phyloP scores from a whole-genome alignment of 2,329 filamentous ascomycete genomes.

The Microcyclospora pomicola region DNA sequence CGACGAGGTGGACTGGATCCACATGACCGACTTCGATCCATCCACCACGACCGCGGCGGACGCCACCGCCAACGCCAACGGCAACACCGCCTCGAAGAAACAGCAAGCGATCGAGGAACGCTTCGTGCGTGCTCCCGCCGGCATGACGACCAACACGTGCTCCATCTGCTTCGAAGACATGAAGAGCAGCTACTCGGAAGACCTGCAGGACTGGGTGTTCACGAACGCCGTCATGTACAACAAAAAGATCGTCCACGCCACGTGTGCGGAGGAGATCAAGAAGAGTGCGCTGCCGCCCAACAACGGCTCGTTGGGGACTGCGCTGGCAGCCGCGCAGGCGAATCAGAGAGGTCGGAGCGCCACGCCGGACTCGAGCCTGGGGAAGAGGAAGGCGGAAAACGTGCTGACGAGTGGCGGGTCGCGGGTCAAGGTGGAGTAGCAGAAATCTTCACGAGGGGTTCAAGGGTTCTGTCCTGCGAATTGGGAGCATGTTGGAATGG shows the following conservation, averaged over 20 bases:
- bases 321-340: conserved; percentile 9
- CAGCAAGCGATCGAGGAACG: conserved; percentile 48
- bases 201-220: conserved; percentile 95
- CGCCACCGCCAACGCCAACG: conserved; percentile 27
- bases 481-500: too few species aligned
- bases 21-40: conserved; percentile 67
- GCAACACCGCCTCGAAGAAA: conserved; percentile 26
- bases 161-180: conserved; percentile 95
- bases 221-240: conserved; percentile 72
- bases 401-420: too few species aligned
- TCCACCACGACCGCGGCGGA: conserved; percentile 25
- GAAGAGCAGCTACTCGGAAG: conserved; percentile 80
- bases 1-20: conserved; percentile 85
- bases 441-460: too few species aligned
- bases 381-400: conserved; percentile 22
- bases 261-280: conserved; percentile 71
- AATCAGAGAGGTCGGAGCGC: conserved; percentile 18
- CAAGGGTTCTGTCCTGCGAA: too few species aligned
- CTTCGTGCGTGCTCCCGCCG: conserved; percentile 73
- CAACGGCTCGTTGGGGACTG: conserved; percentile 13
- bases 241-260: conserved; percentile 73
- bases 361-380: conserved; percentile 21
- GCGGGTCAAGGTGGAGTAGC: too few species aligned
- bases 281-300: conserved; percentile 30
- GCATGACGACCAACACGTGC: conserved; percentile 62